These are phyloP conservation scores for Lactarius vividus DNA, from an alignment of 768 basidiomycete species.

Conservation along the genomic window DNA sequence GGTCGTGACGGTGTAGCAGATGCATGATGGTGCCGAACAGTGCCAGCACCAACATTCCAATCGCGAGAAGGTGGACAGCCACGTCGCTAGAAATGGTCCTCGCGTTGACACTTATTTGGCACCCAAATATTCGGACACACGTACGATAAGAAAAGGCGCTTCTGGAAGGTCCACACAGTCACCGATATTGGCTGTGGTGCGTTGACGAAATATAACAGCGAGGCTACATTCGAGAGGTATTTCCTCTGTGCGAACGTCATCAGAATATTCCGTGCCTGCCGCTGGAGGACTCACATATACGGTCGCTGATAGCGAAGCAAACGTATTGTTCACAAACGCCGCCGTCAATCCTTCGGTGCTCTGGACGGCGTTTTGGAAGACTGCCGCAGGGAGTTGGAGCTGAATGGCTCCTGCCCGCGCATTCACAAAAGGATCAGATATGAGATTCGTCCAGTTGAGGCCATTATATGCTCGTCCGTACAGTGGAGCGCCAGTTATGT, in stretches of 20 bases:
- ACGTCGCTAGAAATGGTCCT: conserved; percentile 35
- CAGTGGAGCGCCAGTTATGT: conserved; percentile 46
- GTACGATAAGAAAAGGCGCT: conserved; percentile 51
- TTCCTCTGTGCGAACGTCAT: conserved; percentile 34
- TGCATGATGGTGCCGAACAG: conserved; percentile 45
- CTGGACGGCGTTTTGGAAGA: conserved; percentile 46
- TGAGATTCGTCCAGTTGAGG: conserved; percentile 43
- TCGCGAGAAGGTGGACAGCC: conserved; percentile 44
- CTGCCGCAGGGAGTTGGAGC: conserved; percentile 50
- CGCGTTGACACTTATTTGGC: neutral
- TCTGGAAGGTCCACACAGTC: conserved; percentile 43
- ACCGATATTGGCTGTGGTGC: conserved; percentile 38
- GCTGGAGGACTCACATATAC: conserved; percentile 46
- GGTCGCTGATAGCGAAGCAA: conserved; percentile 39
- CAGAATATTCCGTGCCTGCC: neutral
- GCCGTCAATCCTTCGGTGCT: conserved; percentile 40
- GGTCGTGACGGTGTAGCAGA: conserved; percentile 45
- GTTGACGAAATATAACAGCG: conserved; percentile 49
- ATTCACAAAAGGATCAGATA: conserved; percentile 40
- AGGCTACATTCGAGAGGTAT: conserved; percentile 50
- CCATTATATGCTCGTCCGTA: conserved; percentile 53
- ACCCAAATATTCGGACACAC: conserved; percentile 12
- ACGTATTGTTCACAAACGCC: conserved; percentile 39
- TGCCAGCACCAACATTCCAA: conserved; percentile 45
- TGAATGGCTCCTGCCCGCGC: conserved; percentile 44